Conservation (phyloP, 306 rosid genomes). For the Dalbergia cochinchinensis region DNA sequence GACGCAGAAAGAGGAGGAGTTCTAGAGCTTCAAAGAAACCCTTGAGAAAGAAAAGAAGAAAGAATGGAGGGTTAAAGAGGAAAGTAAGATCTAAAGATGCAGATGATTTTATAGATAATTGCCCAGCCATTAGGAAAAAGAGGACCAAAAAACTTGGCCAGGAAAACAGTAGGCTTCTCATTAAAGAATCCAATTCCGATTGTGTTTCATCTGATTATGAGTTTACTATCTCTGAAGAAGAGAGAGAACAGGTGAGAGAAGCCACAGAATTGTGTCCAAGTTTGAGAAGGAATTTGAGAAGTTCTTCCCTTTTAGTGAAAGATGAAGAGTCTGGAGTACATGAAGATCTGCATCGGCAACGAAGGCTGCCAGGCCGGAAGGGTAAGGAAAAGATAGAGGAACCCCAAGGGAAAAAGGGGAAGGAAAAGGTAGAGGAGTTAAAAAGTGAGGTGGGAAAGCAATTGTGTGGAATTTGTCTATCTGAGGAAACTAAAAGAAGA, state of each 20-base stretch:
- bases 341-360: slow-evolving; percentile 50
- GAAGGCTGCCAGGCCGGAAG: slow-evolving; percentile 70
- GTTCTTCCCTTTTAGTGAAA: slow-evolving; percentile 53
- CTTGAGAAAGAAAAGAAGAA: slow-evolving; percentile 66
- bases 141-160: slow-evolving; percentile 48
- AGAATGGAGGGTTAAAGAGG: slow-evolving; percentile 52
- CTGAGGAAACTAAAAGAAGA: slow-evolving; percentile 95
- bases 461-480: slow-evolving; percentile 92
- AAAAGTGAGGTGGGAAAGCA: slow-evolving; percentile 74
- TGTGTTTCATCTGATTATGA: slow-evolving; percentile 68
- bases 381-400: slow-evolving; percentile 96
- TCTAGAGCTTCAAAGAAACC: slow-evolving; percentile 69
- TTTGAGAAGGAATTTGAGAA: slow-evolving; percentile 61
- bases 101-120: slow-evolving; percentile 56
- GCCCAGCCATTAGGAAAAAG: slow-evolving; percentile 44
- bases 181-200: slow-evolving; percentile 62
- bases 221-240: slow-evolving; percentile 96
- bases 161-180: slow-evolving; percentile 54
- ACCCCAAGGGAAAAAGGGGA: slow-evolving; percentile 63
- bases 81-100: slow-evolving; percentile 52
- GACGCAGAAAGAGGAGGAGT: slow-evolving; percentile 60
- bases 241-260: slow-evolving; percentile 96
- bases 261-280: slow-evolving; percentile 67
- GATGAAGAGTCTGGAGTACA: slow-evolving; percentile 48
- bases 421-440: slow-evolving; percentile 82